Evolutionary conservation across 371 early-diverging fungal genomes (phyloP).

Genomic region (Smittium culicis): DNA sequence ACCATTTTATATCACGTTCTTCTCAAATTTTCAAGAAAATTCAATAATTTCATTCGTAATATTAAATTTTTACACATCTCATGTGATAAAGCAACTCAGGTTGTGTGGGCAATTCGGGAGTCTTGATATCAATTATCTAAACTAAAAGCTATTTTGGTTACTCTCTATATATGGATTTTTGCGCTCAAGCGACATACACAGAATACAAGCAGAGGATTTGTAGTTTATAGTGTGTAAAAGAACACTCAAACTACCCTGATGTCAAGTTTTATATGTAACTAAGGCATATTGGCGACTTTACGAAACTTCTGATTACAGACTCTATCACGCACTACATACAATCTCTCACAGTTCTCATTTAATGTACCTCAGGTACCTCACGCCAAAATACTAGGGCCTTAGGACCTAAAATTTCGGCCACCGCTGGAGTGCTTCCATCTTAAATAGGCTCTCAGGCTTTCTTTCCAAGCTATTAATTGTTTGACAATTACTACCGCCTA

Average conservation of each 20-base stretch:
- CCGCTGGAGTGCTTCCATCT: not conserved
- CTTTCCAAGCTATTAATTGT: not conserved
- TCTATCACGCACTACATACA: not conserved
- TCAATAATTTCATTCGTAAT: not conserved
- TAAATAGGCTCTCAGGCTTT: not conserved
- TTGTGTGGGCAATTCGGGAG: not conserved
- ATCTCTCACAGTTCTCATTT: not conserved
- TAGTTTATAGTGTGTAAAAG: not conserved
- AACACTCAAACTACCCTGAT: not conserved
- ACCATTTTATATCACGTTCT: not conserved
- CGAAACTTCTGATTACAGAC: not conserved
- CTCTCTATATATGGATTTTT: not conserved
- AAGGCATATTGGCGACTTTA: not conserved
- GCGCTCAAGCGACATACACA: not conserved
- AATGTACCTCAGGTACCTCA: not conserved
- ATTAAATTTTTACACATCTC: not conserved
- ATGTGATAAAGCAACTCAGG: not conserved
- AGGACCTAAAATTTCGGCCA: not conserved
- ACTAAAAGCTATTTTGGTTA: not conserved
- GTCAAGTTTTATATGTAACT: not conserved
- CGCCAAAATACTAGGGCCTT: not conserved
- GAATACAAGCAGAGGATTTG: not conserved
- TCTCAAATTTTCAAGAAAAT: not conserved
- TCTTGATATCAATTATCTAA: not conserved
- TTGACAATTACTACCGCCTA: not conserved